Base-by-base conservation (phyloP, 83 land plant species). In the Isoetes engelmannii region DNA sequence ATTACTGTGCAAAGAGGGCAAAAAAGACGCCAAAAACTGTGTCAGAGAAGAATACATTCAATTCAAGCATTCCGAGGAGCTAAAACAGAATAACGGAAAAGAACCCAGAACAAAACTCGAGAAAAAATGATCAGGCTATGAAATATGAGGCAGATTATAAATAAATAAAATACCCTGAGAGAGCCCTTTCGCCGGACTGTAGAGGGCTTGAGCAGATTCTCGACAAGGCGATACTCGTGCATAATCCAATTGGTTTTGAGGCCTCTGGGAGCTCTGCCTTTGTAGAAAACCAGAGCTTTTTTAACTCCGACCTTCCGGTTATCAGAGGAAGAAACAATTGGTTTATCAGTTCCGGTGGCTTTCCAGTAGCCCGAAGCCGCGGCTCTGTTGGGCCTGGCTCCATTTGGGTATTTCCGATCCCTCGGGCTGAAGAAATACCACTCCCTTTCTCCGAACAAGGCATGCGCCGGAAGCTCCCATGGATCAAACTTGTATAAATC, bases 271-370 rank as follows among this genome's bases (percentile, higher is more conserved):
- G 73, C 73, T 41, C 68, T 45, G 47, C 73, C 73, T 0, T 8
- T 61, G 66, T 71, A 71, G 53, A 71, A 71, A 13, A 71, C 73
- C 13, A 71, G 73, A 37, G 73, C 42, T 45, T 71, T 71, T 65
- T 71, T 71, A 10, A 71, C 44, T 4, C 73, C 73, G 8, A 71
- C 37, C 37, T 28, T 28, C 1, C 37, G 37, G 37, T 28, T 28
- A 28, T 28, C 37, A 28, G 37, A 28, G 37, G 37, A 28, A 2
- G 37, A 28, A 28, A 28, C 37, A 53, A 55, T 10, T 12, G n/a
- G 64, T 44, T 69, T 69, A 46, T 54, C 64, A 10, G 62, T 69
- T 13, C 64, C 64, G 13, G 71, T 69, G 15, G 64, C 62, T 37
- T 69, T 69, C 65, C 62, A 69, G 18, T 57, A 55, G 7, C 71